A percentile compares a stretch with the other conserved stretches of the same genome.
phyloP scores from a whole-genome alignment of 1,139 yeast species.

The Tardiomyces digboiensis region DNA sequence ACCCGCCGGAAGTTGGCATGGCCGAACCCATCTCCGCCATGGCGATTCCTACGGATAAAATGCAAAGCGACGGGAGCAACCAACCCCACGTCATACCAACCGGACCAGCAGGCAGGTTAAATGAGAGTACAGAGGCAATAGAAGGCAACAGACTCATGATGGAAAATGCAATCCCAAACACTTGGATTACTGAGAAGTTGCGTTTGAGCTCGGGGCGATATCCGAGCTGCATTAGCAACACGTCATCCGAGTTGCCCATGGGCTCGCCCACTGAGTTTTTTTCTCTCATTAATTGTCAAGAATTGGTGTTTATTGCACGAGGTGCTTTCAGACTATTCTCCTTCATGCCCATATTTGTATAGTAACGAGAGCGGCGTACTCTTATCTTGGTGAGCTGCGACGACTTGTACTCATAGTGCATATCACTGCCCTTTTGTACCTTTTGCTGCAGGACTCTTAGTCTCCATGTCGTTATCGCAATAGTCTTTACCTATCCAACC shows the following conservation, averaged over 20 bases:
- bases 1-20: slow-evolving; percentile 65
- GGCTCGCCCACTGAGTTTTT: too few relatives aligned
- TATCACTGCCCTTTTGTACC: too few relatives aligned
- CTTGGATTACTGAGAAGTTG: slow-evolving; percentile 54
- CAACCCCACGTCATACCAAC: slow-evolving; percentile 60
- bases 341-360: too few relatives aligned
- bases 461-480: too few relatives aligned
- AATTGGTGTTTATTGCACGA: too few relatives aligned
- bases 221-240: slow-evolving; percentile 37
- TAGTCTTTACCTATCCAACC: too few relatives aligned
- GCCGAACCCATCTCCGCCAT: slow-evolving; percentile 57
- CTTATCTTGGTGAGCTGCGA: too few relatives aligned
- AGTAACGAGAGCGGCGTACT: too few relatives aligned
- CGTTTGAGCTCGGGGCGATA: slow-evolving; percentile 66
- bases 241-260: slow-evolving; percentile 20
- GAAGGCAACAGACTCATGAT: slow-evolving; percentile 68
- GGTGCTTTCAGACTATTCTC: too few relatives aligned
- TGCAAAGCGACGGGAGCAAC: slow-evolving; percentile 42
- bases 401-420: too few relatives aligned
- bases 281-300: too few relatives aligned
- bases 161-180: slow-evolving; percentile 47
- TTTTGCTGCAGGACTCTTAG: too few relatives aligned
- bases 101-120: slow-evolving; percentile 43
- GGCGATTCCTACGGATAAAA: slow-evolving; percentile 40
- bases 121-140: slow-evolving; percentile 34